phyloP scores from a whole-genome alignment of 441 rosid species.

The Brassica hybrid region DNA sequence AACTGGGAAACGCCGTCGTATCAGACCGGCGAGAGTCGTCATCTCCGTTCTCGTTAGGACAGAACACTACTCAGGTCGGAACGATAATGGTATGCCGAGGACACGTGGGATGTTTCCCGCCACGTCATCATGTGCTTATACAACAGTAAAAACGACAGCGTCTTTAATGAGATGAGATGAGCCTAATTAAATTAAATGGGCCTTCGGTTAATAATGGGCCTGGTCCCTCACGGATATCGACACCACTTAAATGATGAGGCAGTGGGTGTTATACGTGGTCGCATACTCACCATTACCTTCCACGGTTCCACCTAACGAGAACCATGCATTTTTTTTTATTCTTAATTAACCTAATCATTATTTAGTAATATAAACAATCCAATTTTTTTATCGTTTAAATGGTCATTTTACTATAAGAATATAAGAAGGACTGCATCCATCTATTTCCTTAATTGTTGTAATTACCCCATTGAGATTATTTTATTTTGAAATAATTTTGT shows the following conservation, averaged over 20 bases:
- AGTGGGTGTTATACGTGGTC: conserved; percentile 30
- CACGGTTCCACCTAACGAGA: neutral
- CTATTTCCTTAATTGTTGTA: neutral
- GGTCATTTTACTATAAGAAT: neutral
- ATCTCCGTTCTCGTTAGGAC: conserved; percentile 18
- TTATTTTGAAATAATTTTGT: neutral
- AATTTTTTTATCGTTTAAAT: neutral
- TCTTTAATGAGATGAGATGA: neutral
- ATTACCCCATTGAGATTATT: neutral
- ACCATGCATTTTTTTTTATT: neutral
- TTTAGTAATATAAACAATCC: neutral
- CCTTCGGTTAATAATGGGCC: conserved; percentile 24
- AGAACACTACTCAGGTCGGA: neutral
- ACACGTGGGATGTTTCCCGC: conserved; percentile 24
- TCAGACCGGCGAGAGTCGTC: conserved; percentile 44
- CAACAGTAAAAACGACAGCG: conserved; percentile 12
- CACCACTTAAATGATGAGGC: neutral
- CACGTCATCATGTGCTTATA: conserved; percentile 32
- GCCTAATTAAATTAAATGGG: conserved; percentile 13
- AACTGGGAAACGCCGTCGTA: conserved; percentile 43
- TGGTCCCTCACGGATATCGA: neutral
- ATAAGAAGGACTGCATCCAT: neutral
- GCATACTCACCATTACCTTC: conserved; percentile 13
- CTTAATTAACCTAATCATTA: neutral
- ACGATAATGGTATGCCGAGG: neutral